Evolutionary conservation across 192 early-diverging fungal genomes (phyloP), one percentile per base, ranked within the genome.

Genomic region (Piromyces finnis): DNA sequence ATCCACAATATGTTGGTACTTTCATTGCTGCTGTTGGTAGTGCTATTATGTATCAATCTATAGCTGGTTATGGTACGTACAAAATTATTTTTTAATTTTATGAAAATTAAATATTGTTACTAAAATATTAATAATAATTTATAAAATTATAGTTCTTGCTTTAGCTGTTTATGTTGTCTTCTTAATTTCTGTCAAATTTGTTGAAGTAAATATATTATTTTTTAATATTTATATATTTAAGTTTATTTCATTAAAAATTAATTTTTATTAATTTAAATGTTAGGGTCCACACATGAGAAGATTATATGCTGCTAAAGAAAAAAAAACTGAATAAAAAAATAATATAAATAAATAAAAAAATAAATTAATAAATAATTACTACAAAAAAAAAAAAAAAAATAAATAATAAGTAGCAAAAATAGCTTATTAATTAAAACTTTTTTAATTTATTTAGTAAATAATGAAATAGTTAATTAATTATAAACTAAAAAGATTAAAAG

Each of bases 1-100:
- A 90, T 77, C 89, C 89, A 77, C 89, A 90, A 80, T 90, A 90
- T 51, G 86, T 88, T 16, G 89, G 89, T 78, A 89, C 89, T 12
- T 84, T 88, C 29, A 78, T 88, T 77, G 85, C 85, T n/a, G 83
- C 87, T 22, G 39, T 89, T 29, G 89, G 89, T 16, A 86, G 86
- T 77, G 88, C 87, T 18, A 79, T 89, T 80, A 86, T 85, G 41
- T 84, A 84, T 81, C 89, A 88, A 77, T 88, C 87, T 29, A 30
- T 85, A 32, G 79, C 83, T 79, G 89, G 89, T 12, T 87, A 87
- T 79, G 83, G 83, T 84, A 84, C 7, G 5, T 29, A 7, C 17
- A 29, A 77, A 82, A 28, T n/a, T 77, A 6, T 36, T 28, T 18
- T 30, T n/a, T 39, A 78, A 26, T 32, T 84, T 29, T 29, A 26